Base-by-base conservation (phyloP, 1,284 basidiomycete genomes). In the Cerrena zonata region DNA sequence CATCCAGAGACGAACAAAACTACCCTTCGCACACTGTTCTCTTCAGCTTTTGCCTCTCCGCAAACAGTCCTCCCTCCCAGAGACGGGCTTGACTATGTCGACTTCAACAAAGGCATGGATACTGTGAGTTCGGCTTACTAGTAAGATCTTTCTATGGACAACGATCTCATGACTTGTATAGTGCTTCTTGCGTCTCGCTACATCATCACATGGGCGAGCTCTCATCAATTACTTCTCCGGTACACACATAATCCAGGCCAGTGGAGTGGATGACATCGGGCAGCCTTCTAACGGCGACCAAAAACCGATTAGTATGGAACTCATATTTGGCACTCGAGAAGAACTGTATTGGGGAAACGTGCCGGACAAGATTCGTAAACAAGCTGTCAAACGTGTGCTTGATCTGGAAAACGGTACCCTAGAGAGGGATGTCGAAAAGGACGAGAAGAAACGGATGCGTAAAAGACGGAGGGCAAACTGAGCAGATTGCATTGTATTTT, bases 1-100 rank as follows among this genome's bases (percentile, higher is more conserved):
- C 82, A 89, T 53, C 70, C 78, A 2, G 79, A 80, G 51, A 86
- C 86, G 19, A 90, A 89, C 63, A 89, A 87, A 64, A 89, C 86
- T 1, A 82, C 84, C 0, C 69, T 91, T n/a, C 80, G 79, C 40
- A 65, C 70, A 2, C 63, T 88, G 2, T 82, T 89, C 55, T 60
- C 68, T 13, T 58, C 56, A n/a, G 71, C 75, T 0, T 73, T 79
- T 39, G 45, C 42, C 2, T 34, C 53, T 4, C 56, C 58, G 11
- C 58, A 50, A 3, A 18, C 24, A n/a, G 21, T 48, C 3, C 23
- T 52, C 4, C 19, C 44, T 2, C 24, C 48, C 4, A 53, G 51
- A 5, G 57, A 63, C 3, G 74, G 70, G 0, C 64, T 90, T 24
- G 84, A 89, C 60, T 91, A 90, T 53, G 76, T 89, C 22, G 88